Base-by-base conservation (phyloP, 2,329 filamentous ascomycete species). In the Cercospora citrullina region DNA sequence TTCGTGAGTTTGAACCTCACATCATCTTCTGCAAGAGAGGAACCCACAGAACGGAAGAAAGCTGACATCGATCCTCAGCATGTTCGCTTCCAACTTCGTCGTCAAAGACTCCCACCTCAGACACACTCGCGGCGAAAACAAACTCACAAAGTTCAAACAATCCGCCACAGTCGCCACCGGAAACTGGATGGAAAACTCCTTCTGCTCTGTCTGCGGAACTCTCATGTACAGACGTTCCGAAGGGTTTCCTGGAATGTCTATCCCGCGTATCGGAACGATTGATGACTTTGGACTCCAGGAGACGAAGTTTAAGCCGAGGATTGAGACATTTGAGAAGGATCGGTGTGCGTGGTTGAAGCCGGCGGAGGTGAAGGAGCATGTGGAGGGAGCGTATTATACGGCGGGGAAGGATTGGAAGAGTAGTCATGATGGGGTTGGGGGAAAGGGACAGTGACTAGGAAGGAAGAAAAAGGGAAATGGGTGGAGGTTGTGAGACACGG, bases 201-300 rank as follows among this genome's bases (percentile, higher is more conserved):
- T 90, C 76, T 90, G 88, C 71, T 78, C 74, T 0, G 84, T 80
- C 0, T 90, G 88, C 73, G 87, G 88, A 0, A 84, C 84, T 0
- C 81, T 89, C 4, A 85, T 90, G 86, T 89, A 88, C 71, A 82
- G 87, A 6, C 61, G 64, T 23, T 36, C 45, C n/a, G 36, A 45
- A 14, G 78, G 73, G 0, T 84, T 80, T 63, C 85, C 86, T 0
- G 30, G 84, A 53, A 84, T 77, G 42, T 53, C 53, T 4, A 84
- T 89, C 58, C 63, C 86, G 67, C 78, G 88, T 0, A 82, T 88
- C 60, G 88, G 88, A 0, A 89, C 86, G 0, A 83, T 90, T 1
- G 88, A 90, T 74, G 87, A 90, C 77, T 87, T 87, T 62, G 76
- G 74, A 60, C 73, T 90, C 61, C 82, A 84, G 36, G 86, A 89